phyloP scores from a whole-genome alignment of 2,329 filamentous ascomycete species.

The Hypomyces perniciosus region DNA sequence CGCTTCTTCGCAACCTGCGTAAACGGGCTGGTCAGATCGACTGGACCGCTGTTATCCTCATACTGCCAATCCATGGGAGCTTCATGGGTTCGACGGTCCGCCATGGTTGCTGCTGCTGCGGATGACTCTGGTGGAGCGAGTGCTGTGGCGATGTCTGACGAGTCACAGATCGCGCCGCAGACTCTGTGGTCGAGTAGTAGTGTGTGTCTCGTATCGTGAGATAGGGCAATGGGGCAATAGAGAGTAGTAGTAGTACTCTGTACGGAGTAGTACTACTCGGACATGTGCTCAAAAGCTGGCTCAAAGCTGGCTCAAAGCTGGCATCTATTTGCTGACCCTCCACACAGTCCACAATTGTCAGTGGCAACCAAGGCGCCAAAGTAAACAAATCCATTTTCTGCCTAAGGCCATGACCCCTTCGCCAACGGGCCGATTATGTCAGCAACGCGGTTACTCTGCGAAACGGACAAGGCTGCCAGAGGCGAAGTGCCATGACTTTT shows the following conservation, averaged over 20 bases:
- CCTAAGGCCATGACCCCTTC: constrained; percentile 1
- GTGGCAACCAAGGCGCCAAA: constrained; percentile 24
- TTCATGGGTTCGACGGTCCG: constrained; percentile 53
- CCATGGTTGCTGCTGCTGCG: constrained; percentile 20
- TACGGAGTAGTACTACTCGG: no score
- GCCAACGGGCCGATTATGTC: constrained; percentile 22
- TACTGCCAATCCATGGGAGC: constrained; percentile 64
- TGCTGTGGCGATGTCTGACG: not conserved
- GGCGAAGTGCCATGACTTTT: constrained; percentile 9
- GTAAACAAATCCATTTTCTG: constrained; percentile 28
- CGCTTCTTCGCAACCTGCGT: constrained; percentile 42
- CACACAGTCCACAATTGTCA: constrained; percentile 14
- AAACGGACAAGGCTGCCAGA: constrained; percentile 2
- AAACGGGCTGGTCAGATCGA: constrained; percentile 58
- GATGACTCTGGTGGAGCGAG: not conserved
- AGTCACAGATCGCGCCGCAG: not conserved
- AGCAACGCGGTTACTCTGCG: constrained; percentile 16
- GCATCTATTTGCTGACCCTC: constrained; percentile 1
- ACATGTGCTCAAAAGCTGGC: not conserved
- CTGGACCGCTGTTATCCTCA: constrained; percentile 46
- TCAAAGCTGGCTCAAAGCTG: not conserved
- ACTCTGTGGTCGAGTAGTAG: no score
- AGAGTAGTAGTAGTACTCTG: no score
- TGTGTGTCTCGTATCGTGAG: no score
- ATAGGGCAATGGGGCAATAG: no score